Conservation (phyloP, 495 filamentous ascomycete species). For the Podospora pseudocomata region DNA sequence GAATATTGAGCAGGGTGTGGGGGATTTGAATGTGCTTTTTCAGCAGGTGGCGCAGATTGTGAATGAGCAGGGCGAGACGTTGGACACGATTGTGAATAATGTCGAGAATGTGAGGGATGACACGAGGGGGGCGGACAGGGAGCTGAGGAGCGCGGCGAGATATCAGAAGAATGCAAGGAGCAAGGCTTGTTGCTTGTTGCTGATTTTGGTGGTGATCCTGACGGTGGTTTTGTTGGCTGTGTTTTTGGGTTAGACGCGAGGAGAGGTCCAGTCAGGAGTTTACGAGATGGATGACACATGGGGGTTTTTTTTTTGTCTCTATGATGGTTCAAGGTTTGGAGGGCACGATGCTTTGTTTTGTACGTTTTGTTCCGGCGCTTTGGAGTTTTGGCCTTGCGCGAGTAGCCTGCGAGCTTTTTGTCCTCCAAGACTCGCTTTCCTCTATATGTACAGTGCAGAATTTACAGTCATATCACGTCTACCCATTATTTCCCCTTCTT, state of each 20-base stretch:
- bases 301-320: too few species aligned
- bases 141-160: constrained; percentile 74
- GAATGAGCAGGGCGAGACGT: constrained; percentile 80
- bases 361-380: background rate
- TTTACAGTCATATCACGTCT: background rate
- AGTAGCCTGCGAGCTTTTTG: background rate
- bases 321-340: background rate
- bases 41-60: constrained; percentile 96
- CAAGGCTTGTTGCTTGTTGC: constrained; percentile 85
- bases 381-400: background rate
- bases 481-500: background rate
- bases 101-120: constrained; percentile 75
- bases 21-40: constrained; percentile 94
- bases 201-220: constrained; percentile 87
- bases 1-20: constrained; percentile 92
- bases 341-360: background rate
- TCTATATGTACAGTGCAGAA: background rate
- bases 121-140: constrained; percentile 77
- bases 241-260: constrained; percentile 52
- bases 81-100: constrained; percentile 86
- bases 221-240: constrained; percentile 85
- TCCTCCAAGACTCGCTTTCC: background rate
- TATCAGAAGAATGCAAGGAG: constrained; percentile 92
- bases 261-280: background rate
- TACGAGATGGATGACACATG: too few species aligned